Base-by-base conservation (phyloP, 148 eudicot species). In the Cornus florida region DNA sequence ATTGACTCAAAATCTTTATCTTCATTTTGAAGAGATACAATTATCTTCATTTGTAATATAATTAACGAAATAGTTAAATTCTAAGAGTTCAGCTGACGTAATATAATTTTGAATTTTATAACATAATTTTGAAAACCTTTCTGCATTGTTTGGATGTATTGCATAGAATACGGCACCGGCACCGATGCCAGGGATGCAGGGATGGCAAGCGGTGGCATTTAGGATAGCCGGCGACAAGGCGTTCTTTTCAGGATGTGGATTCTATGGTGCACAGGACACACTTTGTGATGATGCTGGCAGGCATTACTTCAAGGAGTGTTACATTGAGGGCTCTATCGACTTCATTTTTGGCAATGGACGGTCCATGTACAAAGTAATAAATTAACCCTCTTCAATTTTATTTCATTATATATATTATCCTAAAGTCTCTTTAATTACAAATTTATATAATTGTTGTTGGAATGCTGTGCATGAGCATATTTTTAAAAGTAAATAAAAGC, bases 341-440 rank as follows among this genome's bases (percentile, higher is more conserved):
- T 96, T 96, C 90, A 96, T 96, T 50, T 96, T 96, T 70, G 99
- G 99, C 78, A 93, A 96, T 75, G 99, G 98, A 17, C 90, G 99
- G 50, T 93, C 99, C 86, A 92, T 96, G 94, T 96, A 96, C 88
- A 92, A 93, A 81, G 99, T 95, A 78, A 84, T 35, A 28, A 17
- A 17, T n/a, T 62, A 17, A 19, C 5, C 3, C 22, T 4, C 19
- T 62, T 62, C 23, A 17, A 20, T 17, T 62, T 62, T 24, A n/a
- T 28, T 28, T 28, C 20, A 43, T 9, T 43, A 43, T 43, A 43
- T 43, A 43, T 43, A 43, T 43, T 43, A 43, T 43, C 3, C 19
- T 50, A 53, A 53, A 53, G 19, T 16, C 59, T 53, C 59, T 53
- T 11, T 53, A 53, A 0, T 11, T 53, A 53, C 17, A 11, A 12